phyloP scores from a whole-genome alignment of 2,329 filamentous ascomycete species.

The Exophiala aquamarina region DNA sequence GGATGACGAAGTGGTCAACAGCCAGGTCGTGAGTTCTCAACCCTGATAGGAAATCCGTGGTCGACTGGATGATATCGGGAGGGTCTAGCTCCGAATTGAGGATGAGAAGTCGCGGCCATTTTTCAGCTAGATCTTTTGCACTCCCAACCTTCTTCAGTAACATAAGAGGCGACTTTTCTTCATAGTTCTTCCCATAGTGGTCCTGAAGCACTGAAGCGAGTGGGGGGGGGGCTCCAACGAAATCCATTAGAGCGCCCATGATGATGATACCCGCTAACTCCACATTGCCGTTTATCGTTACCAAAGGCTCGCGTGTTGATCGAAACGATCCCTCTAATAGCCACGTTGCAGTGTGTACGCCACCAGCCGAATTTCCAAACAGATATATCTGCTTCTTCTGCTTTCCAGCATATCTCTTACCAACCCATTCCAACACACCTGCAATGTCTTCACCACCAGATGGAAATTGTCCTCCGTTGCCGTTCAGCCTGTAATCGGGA shows the following conservation, averaged over 20 bases:
- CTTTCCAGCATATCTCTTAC: background rate
- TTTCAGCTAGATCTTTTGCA: background rate
- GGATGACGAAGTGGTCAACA: background rate
- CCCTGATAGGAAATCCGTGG: background rate
- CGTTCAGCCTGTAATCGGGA: background rate
- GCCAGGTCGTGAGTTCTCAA: background rate
- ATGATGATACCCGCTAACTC: background rate
- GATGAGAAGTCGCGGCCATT: constrained; percentile 2
- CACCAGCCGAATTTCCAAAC: constrained; percentile 5
- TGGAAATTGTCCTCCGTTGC: background rate
- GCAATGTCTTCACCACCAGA: background rate
- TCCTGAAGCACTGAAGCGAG: too few relatives aligned
- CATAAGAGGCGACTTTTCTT: too few relatives aligned
- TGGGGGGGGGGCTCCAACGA: too few relatives aligned
- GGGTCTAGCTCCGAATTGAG: constrained; percentile 8
- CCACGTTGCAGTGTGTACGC: background rate
- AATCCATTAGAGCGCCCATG: background rate
- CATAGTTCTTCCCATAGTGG: too few relatives aligned
- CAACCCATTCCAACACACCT: background rate
- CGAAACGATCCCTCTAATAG: constrained; percentile 1
- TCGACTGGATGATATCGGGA: background rate
- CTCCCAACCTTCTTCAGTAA: background rate
- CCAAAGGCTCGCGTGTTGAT: too few relatives aligned
- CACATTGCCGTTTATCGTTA: too few relatives aligned
- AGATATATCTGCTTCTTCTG: background rate